phyloP scores from a whole-genome alignment of 2,329 filamentous ascomycete species.

The Apiospora koreana region DNA sequence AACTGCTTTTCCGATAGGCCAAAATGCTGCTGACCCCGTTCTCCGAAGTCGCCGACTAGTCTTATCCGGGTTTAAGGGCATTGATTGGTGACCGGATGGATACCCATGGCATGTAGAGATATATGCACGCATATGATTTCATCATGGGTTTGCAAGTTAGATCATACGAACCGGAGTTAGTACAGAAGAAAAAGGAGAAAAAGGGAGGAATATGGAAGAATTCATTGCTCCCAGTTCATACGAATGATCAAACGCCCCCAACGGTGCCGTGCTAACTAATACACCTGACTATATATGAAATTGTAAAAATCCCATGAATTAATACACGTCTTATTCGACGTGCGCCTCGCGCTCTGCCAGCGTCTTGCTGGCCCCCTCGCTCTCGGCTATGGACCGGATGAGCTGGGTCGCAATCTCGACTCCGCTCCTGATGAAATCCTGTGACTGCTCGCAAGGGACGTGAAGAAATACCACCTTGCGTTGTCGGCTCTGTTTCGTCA shows the following conservation, averaged over 20 bases:
- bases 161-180: too few relatives aligned
- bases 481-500: slow-evolving; percentile 47
- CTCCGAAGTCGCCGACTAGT: slow-evolving; percentile 1
- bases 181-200: too few relatives aligned
- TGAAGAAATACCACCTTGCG: slow-evolving; percentile 69
- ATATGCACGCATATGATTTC: background rate
- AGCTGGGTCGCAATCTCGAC: slow-evolving; percentile 54
- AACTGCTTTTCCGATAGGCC: background rate
- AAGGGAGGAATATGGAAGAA: background rate
- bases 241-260: background rate
- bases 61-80: background rate
- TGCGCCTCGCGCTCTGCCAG: background rate
- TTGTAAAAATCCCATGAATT: background rate
- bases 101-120: background rate
- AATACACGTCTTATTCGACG: background rate
- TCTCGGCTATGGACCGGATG: slow-evolving; percentile 57
- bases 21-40: background rate
- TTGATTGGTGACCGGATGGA: background rate
- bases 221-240: background rate
- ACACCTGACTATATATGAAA: background rate
- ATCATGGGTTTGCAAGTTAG: background rate
- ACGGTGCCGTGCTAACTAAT: background rate
- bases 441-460: slow-evolving; percentile 62
- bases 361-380: slow-evolving; percentile 19
- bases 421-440: slow-evolving; percentile 49